Conservation (phyloP, 2,329 filamentous ascomycete species). For the Beauveria bassiana region DNA sequence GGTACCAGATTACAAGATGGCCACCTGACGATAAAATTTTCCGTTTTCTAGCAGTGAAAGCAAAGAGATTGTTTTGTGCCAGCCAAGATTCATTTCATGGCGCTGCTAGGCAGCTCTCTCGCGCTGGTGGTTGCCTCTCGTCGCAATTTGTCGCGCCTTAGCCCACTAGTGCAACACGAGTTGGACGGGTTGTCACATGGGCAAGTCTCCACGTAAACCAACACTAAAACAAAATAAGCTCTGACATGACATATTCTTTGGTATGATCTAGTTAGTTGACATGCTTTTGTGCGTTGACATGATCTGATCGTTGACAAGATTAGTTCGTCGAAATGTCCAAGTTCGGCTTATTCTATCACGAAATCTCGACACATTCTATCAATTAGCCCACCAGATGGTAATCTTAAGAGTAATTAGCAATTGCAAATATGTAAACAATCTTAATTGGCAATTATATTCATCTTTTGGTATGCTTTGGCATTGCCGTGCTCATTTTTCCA, state of each 20-base stretch:
- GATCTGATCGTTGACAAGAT: neutral
- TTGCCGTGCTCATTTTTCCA: neutral
- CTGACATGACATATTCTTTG: neutral
- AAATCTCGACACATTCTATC: neutral
- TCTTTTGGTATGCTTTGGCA: neutral
- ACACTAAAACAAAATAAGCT: neutral
- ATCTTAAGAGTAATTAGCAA: no score
- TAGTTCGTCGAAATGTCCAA: neutral
- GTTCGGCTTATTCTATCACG: neutral
- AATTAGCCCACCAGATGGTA: no score
- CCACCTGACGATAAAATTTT: no score
- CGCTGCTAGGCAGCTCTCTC: neutral
- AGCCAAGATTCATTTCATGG: neutral
- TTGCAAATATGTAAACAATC: neutral
- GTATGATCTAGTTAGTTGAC: neutral
- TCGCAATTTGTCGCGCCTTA: neutral
- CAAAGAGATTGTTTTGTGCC: neutral
- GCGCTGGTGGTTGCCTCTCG: constrained; percentile 3
- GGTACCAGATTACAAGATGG: neutral
- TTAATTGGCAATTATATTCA: constrained; percentile 7
- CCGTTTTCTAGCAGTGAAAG: neutral
- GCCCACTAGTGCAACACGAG: neutral
- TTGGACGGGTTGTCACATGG: constrained; percentile 6
- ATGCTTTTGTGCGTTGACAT: neutral
- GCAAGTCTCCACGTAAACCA: neutral